Percentiles rank a stretch among this genome's conserved stretches.
Evolutionary conservation across 2,329 filamentous ascomycete genomes (phyloP).

Genomic region (Cordyceps tenuipes): DNA sequence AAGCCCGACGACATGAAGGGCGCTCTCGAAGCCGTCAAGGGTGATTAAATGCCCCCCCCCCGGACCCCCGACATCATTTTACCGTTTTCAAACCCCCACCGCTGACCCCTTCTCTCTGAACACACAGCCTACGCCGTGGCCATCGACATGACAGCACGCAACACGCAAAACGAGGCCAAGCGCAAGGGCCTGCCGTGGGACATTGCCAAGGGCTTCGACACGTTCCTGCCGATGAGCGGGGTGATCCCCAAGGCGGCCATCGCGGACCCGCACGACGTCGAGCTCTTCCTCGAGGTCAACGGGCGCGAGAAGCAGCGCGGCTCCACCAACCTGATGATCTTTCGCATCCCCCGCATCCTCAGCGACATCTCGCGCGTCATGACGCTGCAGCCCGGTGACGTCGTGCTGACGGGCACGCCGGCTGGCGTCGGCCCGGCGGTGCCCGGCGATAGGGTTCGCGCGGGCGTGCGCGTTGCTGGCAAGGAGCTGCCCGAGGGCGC

Average conservation of each 20-base stretch:
- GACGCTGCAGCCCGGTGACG: conserved; percentile 84
- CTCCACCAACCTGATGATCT: conserved; percentile 90
- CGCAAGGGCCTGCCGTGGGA: conserved; percentile 93
- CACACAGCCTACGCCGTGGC: conserved; percentile 80
- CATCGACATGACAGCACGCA: conserved; percentile 96
- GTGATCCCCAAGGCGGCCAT: conserved; percentile 74
- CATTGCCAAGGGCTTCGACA: conserved; percentile 96
- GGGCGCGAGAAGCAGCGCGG: conserved; percentile 70
- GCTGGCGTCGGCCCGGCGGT: conserved; percentile 87
- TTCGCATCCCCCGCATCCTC: conserved; percentile 77
- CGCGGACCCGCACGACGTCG: conserved; percentile 77
- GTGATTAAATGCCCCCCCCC: conserved; percentile 37
- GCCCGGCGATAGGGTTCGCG: conserved; percentile 79
- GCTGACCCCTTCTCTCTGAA: background rate
- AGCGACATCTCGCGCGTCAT: conserved; percentile 92
- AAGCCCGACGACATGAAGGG: conserved; percentile 62
- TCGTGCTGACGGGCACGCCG: conserved; percentile 92
- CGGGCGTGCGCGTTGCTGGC: conserved; percentile 70
- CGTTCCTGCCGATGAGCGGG: conserved; percentile 81
- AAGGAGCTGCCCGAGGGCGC: conserved; percentile 76
- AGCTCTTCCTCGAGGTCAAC: conserved; percentile 82
- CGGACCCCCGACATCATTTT: background rate
- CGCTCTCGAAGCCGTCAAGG: conserved; percentile 75
- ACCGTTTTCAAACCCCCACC: background rate
- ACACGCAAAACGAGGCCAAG: conserved; percentile 94